Conservation (phyloP, 306 rosid species). For the Carpinus fangiana region DNA sequence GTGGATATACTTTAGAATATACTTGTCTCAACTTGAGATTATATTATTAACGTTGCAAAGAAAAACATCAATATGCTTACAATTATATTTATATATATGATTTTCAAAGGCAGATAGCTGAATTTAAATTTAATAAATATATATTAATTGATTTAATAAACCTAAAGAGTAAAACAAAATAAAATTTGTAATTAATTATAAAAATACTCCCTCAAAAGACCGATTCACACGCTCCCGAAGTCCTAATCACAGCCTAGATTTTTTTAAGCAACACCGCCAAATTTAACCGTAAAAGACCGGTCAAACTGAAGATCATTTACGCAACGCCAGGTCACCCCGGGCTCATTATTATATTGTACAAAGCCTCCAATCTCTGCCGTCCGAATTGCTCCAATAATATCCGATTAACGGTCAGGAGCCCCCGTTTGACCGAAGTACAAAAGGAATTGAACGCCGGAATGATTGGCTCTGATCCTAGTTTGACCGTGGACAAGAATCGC, state of each 20-base stretch:
- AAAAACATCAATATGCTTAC: too few species aligned
- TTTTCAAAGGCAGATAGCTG: too few species aligned
- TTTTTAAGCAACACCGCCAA: conserved; percentile 16
- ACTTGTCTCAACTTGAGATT: too few species aligned
- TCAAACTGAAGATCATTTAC: conserved; percentile 34
- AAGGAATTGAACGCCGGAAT: conserved; percentile 31
- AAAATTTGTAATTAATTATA: too few species aligned
- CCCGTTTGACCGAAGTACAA: conserved; percentile 38
- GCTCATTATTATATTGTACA: not conserved
- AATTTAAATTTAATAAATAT: too few species aligned
- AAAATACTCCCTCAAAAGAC: not conserved
- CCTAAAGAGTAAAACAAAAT: too few species aligned
- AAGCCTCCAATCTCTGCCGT: not conserved
- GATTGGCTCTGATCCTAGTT: conserved; percentile 43
- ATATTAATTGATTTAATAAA: too few species aligned
- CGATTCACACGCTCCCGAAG: conserved; percentile 5
- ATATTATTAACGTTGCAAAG: too few species aligned
- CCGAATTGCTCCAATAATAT: conserved; percentile 8
- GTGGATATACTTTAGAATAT: too few species aligned
- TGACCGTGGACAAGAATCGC: conserved; percentile 35
- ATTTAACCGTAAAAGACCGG: conserved; percentile 33
- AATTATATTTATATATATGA: too few species aligned
- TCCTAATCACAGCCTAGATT: too few species aligned
- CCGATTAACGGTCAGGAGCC: conserved; percentile 22
- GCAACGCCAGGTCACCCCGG: conserved; percentile 7